Evolutionary conservation across 352 stramenopile genomes (phyloP), one percentile per base, ranked within the genome.

Genomic region (Elongisporangium senticosum): DNA sequence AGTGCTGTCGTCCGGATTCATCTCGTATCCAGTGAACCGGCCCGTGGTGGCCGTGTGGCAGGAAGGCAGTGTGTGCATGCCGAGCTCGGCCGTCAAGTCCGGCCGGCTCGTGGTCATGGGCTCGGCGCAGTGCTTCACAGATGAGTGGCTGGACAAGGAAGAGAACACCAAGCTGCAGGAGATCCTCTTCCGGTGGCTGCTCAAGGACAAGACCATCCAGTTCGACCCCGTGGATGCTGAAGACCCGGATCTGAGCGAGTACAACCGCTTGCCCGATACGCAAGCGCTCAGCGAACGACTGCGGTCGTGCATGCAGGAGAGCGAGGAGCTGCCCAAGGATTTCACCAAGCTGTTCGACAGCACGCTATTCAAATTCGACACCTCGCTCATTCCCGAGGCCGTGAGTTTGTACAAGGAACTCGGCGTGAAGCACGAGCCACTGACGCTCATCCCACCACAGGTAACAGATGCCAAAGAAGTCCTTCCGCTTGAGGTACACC

Each of bases 141-240:
- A 98, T 64, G 86, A 98, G 43, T 99, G 89, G 89, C 71, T 98
- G 20, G 90, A 98, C 65, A 98, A 98, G 68, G 90, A 98, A 65
- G 88, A 97, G 56, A 99, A 99, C 71, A 63, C 59, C 6, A 93
- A 95, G 59, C 73, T 99, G 3, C 89, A 90, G 58, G 90, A 98
- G 51, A 83, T 98, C 50, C 61, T 99, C 37, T 92, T 98, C 53
- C 84, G 89, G 23, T 99, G 94, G 89, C 71, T 98, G 1, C 73
- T 98, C 0, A 87, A 90, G 40, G 88, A 97, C 68, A 84, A 82
- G 40, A 51, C 62, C 6, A 86, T 93, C 53, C 75, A 75, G 43
- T 79, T 86, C 49, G 77, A 89, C 26, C 64, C 81, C 15, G 71
- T 87, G 22, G 84, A 93, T 26, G 78, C 81, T 0, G 78, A 88